Percentiles rank a stretch among this genome's conserved stretches.
These are phyloP conservation scores for Saccharomyces mikatae DNA, from an alignment of 805 yeast species.

Conservation along the genomic window DNA sequence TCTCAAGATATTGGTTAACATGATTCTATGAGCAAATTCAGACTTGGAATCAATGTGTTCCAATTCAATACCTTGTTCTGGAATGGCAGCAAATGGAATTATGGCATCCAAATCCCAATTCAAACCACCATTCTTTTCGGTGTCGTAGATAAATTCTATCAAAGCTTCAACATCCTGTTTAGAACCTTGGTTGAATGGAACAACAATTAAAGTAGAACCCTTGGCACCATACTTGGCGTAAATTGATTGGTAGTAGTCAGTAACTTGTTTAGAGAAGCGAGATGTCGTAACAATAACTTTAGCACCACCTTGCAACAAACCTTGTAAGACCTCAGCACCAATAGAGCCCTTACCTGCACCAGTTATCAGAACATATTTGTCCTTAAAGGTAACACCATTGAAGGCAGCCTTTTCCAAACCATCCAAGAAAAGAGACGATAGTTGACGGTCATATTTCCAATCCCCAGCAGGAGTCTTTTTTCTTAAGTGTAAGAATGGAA, in stretches of 20 bases:
- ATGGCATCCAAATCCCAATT: conserved; percentile 97
- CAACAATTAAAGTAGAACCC: conserved; percentile 88
- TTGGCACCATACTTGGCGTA: conserved; percentile 89
- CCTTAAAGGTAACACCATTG: conserved; percentile 85
- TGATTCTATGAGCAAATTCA: conserved; percentile 96
- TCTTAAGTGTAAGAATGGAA: conserved; percentile 92
- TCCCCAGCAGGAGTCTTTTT: conserved; percentile 60
- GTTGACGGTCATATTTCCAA: conserved; percentile 78
- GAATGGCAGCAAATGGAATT: conserved; percentile 97
- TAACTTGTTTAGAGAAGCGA: conserved; percentile 84
- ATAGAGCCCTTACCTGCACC: conserved; percentile 99
- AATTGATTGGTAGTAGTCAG: conserved; percentile 90
- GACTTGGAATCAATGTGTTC: conserved; percentile 90
- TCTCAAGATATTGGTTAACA: conserved; percentile 92
- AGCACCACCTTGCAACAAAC: conserved; percentile 95
- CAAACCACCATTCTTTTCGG: conserved; percentile 76
- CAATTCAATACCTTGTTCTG: conserved; percentile 95
- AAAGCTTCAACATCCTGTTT: conserved; percentile 86
- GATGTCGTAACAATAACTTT: conserved; percentile 94
- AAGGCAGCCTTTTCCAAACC: conserved; percentile 91
- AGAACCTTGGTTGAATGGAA: conserved; percentile 98
- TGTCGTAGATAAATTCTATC: conserved; percentile 76
- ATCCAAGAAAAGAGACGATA: conserved; percentile 73
- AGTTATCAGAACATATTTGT: conserved; percentile 82
- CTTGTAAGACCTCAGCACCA: conserved; percentile 94